These are phyloP conservation scores for Colletotrichum destructivum DNA, from an alignment of 2,329 filamentous ascomycete genomes.

Conservation along the genomic window DNA sequence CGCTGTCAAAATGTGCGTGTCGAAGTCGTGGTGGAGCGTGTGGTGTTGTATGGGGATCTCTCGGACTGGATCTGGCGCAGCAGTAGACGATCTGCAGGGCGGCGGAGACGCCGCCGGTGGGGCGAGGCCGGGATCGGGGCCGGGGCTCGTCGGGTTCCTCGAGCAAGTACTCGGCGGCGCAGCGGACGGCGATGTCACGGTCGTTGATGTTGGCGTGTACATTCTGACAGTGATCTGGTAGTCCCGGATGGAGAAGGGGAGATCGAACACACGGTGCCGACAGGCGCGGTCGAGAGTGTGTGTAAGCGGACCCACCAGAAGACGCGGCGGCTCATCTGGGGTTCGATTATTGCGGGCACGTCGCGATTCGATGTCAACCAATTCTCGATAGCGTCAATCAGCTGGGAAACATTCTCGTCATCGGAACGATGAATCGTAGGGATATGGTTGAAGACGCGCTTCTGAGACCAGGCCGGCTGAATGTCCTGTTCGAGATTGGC, in stretches of 20 bases:
- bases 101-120: slow-evolving; percentile 46
- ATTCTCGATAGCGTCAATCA: too few species aligned
- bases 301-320: slow-evolving; percentile 49
- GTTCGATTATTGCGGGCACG: too few species aligned
- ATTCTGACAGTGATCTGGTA: slow-evolving; percentile 48
- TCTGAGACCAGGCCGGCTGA: too few species aligned
- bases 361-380: too few species aligned
- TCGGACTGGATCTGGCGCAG: slow-evolving; percentile 47
- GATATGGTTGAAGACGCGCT: too few species aligned
- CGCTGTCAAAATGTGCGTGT: slow-evolving; percentile 42
- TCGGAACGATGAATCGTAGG: too few species aligned
- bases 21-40: slow-evolving; percentile 46
- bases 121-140: slow-evolving; percentile 17
- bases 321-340: slow-evolving; percentile 47
- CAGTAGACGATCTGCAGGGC: slow-evolving; percentile 48
- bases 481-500: too few species aligned
- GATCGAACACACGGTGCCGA: slow-evolving; percentile 47
- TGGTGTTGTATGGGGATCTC: slow-evolving; percentile 46
- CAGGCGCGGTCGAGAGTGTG: slow-evolving; percentile 47
- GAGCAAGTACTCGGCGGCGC: slow-evolving; percentile 24
- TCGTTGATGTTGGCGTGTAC: slow-evolving; percentile 48
- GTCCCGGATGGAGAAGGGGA: slow-evolving; percentile 48
- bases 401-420: too few species aligned
- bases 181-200: slow-evolving; percentile 42
- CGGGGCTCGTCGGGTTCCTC: slow-evolving; percentile 30